Base-by-base conservation (phyloP, 345 rosid species). In the Fremontodendron californicum region DNA sequence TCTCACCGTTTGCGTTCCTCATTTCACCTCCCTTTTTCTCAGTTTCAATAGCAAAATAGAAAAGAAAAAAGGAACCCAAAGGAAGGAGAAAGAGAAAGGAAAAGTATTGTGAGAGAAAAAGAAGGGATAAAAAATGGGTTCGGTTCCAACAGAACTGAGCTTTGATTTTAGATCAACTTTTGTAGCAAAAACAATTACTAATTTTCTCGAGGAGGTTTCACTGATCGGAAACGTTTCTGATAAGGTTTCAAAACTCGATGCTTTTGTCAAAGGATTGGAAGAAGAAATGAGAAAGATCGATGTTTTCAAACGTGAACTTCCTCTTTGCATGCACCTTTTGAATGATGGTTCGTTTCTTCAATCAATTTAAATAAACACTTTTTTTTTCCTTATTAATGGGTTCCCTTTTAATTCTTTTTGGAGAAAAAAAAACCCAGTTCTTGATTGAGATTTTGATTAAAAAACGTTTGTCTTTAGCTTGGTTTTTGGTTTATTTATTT, bases 221-320 rank as follows among this genome's bases (percentile, higher is more conserved):
- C 37, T 80, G 84, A 84, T 90, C 80, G 86, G 84, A 40, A 74
- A 85, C 63, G 82, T 55, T 23, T 73, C 87, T 11, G 91, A 84
- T 61, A 87, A 84, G 79, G 84, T 61, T 12, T 80, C 86, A 1
- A 86, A 81, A 70, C 77, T 92, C 6, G 90, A 91, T 21, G 85
- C 82, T 35, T 88, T 90, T 73, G 73, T 95, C 43, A 77, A 82
- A 66, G 81, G 84, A 29, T 88, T 96, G 80, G 92, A 92, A 80
- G 96, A 85, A 49, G 99, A 96, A 78, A 78, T 87, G 89, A 83
- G 71, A 37, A 96, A 93, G 92, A 92, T 95, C 84, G 88, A 93
- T 45, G 90, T 86, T 23, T 90, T 85, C 75, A 84, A 89, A 64
- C 94, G 94, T 71, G 91, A 96, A 89, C 90, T 96, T 54, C 99